Conservation (phyloP, 129 eudicot genomes). For the Escallonia herrerae region DNA sequence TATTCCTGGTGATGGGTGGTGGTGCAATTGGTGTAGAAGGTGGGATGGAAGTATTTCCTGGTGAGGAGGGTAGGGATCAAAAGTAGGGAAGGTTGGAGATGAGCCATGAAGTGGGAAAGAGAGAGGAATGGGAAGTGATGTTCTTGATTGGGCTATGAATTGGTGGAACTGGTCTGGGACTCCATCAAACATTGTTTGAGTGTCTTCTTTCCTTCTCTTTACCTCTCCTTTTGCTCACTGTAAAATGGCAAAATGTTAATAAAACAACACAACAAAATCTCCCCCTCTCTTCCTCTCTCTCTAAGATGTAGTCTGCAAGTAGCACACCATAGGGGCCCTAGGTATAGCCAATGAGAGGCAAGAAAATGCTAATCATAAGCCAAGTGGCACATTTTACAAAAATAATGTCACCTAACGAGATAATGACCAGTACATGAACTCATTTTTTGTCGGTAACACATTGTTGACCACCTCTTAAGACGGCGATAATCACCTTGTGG, state of each 20-base stretch:
- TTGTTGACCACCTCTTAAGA: too few relatives aligned
- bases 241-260: conserved; percentile 9
- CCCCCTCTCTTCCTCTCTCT: conserved; percentile 17
- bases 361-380: too few relatives aligned
- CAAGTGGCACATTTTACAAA: too few relatives aligned
- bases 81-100: not conserved
- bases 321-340: too few relatives aligned
- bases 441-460: too few relatives aligned
- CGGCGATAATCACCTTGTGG: too few relatives aligned
- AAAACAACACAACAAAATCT: conserved; percentile 8
- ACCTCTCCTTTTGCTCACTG: conserved; percentile 1
- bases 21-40: conserved; percentile 10
- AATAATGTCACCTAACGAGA: too few relatives aligned
- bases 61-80: conserved; percentile 21
- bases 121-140: conserved; percentile 32
- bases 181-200: conserved; percentile 53
- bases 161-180: conserved; percentile 70
- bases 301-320: not conserved
- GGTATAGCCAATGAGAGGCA: too few relatives aligned
- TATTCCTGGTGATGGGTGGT: conserved; percentile 25
- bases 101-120: conserved; percentile 29
- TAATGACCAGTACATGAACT: too few relatives aligned
- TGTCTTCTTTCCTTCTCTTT: conserved; percentile 1
- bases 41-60: not conserved
- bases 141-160: conserved; percentile 51